Evolutionary conservation across 345 rosid species (phyloP).

Genomic region (Eutrema japonicum): DNA sequence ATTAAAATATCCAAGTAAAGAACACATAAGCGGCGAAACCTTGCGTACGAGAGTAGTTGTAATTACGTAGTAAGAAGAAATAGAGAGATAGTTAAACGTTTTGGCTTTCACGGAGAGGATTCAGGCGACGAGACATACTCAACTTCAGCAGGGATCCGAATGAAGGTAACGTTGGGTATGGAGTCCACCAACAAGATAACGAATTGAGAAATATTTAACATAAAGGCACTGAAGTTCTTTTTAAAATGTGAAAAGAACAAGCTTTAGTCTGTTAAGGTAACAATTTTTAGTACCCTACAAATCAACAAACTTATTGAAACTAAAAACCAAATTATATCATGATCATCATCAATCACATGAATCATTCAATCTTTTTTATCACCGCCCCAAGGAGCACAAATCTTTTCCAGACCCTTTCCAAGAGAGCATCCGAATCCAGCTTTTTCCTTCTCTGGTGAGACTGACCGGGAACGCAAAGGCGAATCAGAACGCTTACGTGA

Average conservation of each 20-base stretch:
- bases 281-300: slow-evolving; percentile 8
- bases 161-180: too few relatives aligned
- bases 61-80: too few relatives aligned
- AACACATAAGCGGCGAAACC: too few relatives aligned
- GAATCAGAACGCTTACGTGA: slow-evolving; percentile 7
- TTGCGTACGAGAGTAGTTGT: too few relatives aligned
- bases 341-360: slow-evolving; percentile 12
- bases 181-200: background rate
- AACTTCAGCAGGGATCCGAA: too few relatives aligned
- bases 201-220: background rate
- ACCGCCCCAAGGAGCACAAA: slow-evolving; percentile 48
- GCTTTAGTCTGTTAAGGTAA: background rate
- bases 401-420: slow-evolving; percentile 56
- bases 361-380: slow-evolving; percentile 36
- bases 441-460: slow-evolving; percentile 45
- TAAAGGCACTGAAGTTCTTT: background rate
- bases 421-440: slow-evolving; percentile 51
- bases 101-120: too few relatives aligned
- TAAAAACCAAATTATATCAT: slow-evolving; percentile 10
- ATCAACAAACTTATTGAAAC: slow-evolving; percentile 10
- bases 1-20: too few relatives aligned
- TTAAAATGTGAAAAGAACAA: slow-evolving; percentile 3
- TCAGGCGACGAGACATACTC: too few relatives aligned
- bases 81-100: too few relatives aligned
- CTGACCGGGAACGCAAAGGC: slow-evolving; percentile 9